Percentiles rank a stretch among this genome's conserved stretches.
Conservation (phyloP, 345 rosid species). For the Ricinus communis region DNA sequence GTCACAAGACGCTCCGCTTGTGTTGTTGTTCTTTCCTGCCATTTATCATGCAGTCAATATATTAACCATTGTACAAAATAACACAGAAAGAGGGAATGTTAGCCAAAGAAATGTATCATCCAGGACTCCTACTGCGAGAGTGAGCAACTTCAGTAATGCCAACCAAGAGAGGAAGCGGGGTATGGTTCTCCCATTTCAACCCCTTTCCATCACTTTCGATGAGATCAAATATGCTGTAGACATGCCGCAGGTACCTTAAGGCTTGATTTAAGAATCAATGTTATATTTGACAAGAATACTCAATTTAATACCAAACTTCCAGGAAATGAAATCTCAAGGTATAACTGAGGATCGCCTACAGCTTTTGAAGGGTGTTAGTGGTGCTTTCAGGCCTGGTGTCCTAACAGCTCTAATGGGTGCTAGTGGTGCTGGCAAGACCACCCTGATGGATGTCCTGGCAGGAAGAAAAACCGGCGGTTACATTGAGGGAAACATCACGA, state of each 20-base stretch:
- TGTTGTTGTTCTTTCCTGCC: not conserved
- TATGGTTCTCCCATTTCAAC: slow-evolving; percentile 70
- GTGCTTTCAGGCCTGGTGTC: slow-evolving; percentile 68
- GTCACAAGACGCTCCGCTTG: not conserved
- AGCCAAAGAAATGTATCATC: slow-evolving; percentile 28
- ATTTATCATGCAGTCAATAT: not conserved
- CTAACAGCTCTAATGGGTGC: slow-evolving; percentile 71
- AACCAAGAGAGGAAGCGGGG: slow-evolving; percentile 41
- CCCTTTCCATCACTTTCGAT: slow-evolving; percentile 56
- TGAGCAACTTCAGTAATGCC: slow-evolving; percentile 31
- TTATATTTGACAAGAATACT: not conserved
- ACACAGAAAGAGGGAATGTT: slow-evolving; percentile 38
- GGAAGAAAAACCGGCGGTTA: slow-evolving; percentile 82
- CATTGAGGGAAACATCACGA: slow-evolving; percentile 47
- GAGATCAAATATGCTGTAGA: slow-evolving; percentile 62
- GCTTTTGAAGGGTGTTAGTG: slow-evolving; percentile 63
- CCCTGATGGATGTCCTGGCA: slow-evolving; percentile 72
- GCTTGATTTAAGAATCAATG: not conserved
- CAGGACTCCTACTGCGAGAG: slow-evolving; percentile 39
- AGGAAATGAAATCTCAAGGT: slow-evolving; percentile 70
- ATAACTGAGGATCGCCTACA: slow-evolving; percentile 46
- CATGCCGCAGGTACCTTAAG: slow-evolving; percentile 56
- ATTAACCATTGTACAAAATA: slow-evolving; percentile 16
- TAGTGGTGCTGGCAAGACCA: slow-evolving; percentile 76
- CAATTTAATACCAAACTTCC: slow-evolving; percentile 11